These are phyloP conservation scores for Neonectria hederae DNA, from an alignment of 2,329 filamentous ascomycete species.

Conservation along the genomic window DNA sequence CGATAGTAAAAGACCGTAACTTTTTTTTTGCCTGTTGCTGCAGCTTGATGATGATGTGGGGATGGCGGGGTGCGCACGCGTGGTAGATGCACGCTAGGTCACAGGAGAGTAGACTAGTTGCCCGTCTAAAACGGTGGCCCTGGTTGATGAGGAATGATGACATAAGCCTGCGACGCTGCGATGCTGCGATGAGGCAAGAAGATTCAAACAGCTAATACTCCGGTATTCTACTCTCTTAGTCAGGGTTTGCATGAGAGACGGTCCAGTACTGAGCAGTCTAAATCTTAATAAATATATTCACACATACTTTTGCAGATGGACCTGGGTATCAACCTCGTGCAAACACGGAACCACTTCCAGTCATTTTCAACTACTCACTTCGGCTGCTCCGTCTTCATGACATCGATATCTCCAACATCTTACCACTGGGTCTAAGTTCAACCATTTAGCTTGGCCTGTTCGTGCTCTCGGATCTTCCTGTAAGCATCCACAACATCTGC, in stretches of 20 bases:
- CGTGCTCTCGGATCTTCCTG: slow-evolving; percentile 50
- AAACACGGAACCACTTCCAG: background rate
- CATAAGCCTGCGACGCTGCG: slow-evolving; percentile 30
- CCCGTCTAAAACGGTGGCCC: slow-evolving; percentile 6
- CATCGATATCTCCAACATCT: background rate
- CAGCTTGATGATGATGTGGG: slow-evolving; percentile 26
- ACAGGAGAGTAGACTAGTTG: background rate
- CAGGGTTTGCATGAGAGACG: background rate
- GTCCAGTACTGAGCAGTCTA: background rate
- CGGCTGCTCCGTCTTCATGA: background rate
- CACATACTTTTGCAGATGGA: background rate
- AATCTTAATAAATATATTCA: background rate
- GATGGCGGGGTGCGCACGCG: slow-evolving; percentile 22
- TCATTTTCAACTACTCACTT: background rate
- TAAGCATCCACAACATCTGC: slow-evolving; percentile 52
- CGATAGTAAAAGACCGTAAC: slow-evolving; percentile 24
- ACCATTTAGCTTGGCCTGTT: slow-evolving; percentile 47
- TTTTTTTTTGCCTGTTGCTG: slow-evolving; percentile 35
- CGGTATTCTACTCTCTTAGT: background rate
- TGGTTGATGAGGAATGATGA: slow-evolving; percentile 24
- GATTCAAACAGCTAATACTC: background rate
- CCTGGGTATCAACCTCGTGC: background rate
- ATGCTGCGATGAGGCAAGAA: background rate
- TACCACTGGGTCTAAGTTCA: background rate
- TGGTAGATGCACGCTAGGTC: background rate